Base-by-base conservation (phyloP, 148 eudicot genomes). In the Fagopyrum tataricum region DNA sequence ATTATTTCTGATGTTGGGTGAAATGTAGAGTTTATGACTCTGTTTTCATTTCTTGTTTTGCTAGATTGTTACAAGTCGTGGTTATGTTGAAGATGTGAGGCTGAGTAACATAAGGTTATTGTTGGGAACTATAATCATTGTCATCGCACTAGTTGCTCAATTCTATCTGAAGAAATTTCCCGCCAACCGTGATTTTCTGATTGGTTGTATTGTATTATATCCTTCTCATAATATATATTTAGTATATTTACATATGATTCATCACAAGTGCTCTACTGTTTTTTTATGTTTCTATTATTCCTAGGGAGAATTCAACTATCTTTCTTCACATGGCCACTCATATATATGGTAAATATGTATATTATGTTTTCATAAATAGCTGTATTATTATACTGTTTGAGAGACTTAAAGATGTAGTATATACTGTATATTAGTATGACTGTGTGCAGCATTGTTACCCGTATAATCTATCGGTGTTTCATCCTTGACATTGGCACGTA, bases 401-500 rank as follows among this genome's bases (percentile, higher is more conserved):
- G 49, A 46, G 49, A 9, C 13, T 46, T 9, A 46, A 46, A 46
- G 49, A 46, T 46, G 49, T 14, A 46, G 49, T 31, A 31, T 31
- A 31, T 31, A 31, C 37, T 31, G 37, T 31, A 31, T 31, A 31
- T 31, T 31, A 31, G 37, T 46, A 46, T 46, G 49, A 46, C 14
- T 46, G 2, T 46, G 49, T 46, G 49, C 14, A 14, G 49, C 49
- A 46, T 15, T 52, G 56, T 15, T 52, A n/a, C n/a, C 20, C 56
- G 17, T 52, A 52, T 52, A 52, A 52, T 93, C 69, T 87, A 90
- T 84, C 85, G 83, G 24, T 88, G 89, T 81, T 73, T 71, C 72
- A 84, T 88, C 96, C 81, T 94, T 94, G 86, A 94, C 96, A 52
- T 55, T 78, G 73, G 89, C 88, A 94, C 79, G 84, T 94, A 94